These are phyloP conservation scores for Ogataea angusta DNA, from an alignment of 805 yeast genomes.

Conservation along the genomic window DNA sequence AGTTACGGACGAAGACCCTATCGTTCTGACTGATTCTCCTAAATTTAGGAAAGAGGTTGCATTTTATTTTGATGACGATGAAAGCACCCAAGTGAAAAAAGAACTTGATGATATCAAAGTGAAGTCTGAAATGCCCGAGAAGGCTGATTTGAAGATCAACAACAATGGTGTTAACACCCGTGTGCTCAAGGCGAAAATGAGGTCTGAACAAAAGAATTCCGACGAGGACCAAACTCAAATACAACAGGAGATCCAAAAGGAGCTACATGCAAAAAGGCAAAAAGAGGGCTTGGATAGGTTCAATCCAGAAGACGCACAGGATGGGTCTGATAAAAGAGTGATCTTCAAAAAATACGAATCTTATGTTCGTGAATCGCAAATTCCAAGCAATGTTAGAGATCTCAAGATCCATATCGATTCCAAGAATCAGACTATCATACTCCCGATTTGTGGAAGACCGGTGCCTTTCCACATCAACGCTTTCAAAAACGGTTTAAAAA, in stretches of 20 bases:
- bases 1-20: constrained; percentile 59
- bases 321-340: constrained; percentile 56
- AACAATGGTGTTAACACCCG: constrained; percentile 48
- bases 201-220: constrained; percentile 69
- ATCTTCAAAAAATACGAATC: constrained; percentile 94
- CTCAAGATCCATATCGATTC: constrained; percentile 83
- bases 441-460: constrained; percentile 93
- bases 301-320: constrained; percentile 73
- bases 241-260: constrained; percentile 77
- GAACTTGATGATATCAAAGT: constrained; percentile 27
- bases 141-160: constrained; percentile 21
- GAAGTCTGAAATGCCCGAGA: constrained; percentile 10
- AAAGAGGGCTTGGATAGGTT: constrained; percentile 83
- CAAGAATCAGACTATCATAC: constrained; percentile 80
- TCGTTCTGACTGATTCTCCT: constrained; percentile 68
- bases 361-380: constrained; percentile 87
- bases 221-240: constrained; percentile 79
- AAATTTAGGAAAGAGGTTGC: constrained; percentile 73
- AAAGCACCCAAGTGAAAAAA: constrained; percentile 42
- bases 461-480: constrained; percentile 97
- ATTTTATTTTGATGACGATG: constrained; percentile 76
- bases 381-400: constrained; percentile 79
- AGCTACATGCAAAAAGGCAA: constrained; percentile 79
- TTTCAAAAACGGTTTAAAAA: constrained; percentile 90
- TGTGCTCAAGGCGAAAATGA: constrained; percentile 71